phyloP scores from a whole-genome alignment of 352 stramenopile species.

The Pythium biforme region DNA sequence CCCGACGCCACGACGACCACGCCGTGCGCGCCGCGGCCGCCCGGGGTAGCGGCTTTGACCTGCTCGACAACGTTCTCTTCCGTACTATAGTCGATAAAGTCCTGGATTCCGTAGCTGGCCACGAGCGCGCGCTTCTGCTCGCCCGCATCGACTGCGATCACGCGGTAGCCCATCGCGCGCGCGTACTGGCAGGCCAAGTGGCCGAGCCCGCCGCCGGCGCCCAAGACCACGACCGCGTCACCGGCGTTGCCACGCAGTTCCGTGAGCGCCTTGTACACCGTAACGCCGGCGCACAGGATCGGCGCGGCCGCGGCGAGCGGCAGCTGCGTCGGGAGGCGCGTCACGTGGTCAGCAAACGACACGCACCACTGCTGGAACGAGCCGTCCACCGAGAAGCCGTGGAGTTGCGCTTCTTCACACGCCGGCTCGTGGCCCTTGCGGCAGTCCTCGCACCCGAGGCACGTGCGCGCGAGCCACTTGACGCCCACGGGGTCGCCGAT shows the following conservation, averaged over 20 bases:
- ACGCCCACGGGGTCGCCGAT: slow-evolving; percentile 51
- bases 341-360: too few species aligned
- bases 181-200: slow-evolving; percentile 80
- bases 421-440: slow-evolving; percentile 52
- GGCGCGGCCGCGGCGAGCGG: slow-evolving; percentile 34
- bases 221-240: slow-evolving; percentile 52
- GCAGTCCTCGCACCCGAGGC: slow-evolving; percentile 50
- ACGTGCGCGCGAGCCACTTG: slow-evolving; percentile 52
- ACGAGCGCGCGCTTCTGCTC: slow-evolving; percentile 64
- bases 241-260: slow-evolving; percentile 46
- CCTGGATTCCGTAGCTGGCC: slow-evolving; percentile 57
- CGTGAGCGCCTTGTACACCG: slow-evolving; percentile 80
- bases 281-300: slow-evolving; percentile 89
- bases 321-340: too few species aligned
- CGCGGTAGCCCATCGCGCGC: slow-evolving; percentile 62
- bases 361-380: too few species aligned
- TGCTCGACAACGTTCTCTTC: slow-evolving; percentile 45
- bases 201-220: slow-evolving; percentile 66
- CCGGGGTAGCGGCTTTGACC: slow-evolving; percentile 41
- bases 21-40: slow-evolving; percentile 54
- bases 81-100: slow-evolving; percentile 76
- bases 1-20: slow-evolving; percentile 72
- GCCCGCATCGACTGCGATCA: slow-evolving; percentile 71
- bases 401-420: too few species aligned
- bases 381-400: too few species aligned